Evolutionary conservation across 2,329 filamentous ascomycete genomes (phyloP), one percentile per base, ranked within the genome.

Genomic region (Colletotrichum navitas): DNA sequence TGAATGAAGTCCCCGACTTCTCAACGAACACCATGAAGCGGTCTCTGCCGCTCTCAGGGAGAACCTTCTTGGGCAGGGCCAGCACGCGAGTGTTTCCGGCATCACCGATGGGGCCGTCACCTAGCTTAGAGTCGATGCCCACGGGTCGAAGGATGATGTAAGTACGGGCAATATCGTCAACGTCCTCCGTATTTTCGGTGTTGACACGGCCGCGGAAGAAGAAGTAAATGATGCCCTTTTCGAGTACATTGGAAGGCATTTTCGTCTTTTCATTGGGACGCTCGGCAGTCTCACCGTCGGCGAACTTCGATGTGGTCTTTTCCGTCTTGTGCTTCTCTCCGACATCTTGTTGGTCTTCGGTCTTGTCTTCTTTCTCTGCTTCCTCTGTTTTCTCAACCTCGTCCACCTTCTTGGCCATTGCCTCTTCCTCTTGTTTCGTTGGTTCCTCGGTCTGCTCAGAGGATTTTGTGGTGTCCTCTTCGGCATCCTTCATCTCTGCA

Each of bases 171-270:
- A 97, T 88, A 63, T 97, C 94, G 51, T 87, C 82, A 1, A 95
- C 85, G 56, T 87, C 86, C 24, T 91, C 86, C 0, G 94, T 91
- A 8, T 93, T 86, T 5, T 94, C 89, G 34, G 93, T 86, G 62
- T 90, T 89, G 47, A 97, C 93, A 16, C 94, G 91, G 10, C 90
- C 90, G 24, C 94, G 91, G 76, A 92, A 92, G 84, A 97, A 97
- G 86, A 97, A 97, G 85, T 97, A 97, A 75, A 97, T 91, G 76
- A 96, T 88, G 4, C 94, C 94, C 77, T 96, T 97, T 78, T 98
- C 94, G 2, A 97, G 85, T 32, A 97, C 90, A 61, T 76, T 86
- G 0, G 87, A 74, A 16, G 73, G 71, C 16, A 74, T 65, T 21
- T 74, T 71, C 2, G 51, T 39, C 58, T 69, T 63, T 29, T 68